These are phyloP conservation scores for Yamadazyma kanchanaburiensis DNA, from an alignment of 1,139 yeast genomes.

Conservation along the genomic window DNA sequence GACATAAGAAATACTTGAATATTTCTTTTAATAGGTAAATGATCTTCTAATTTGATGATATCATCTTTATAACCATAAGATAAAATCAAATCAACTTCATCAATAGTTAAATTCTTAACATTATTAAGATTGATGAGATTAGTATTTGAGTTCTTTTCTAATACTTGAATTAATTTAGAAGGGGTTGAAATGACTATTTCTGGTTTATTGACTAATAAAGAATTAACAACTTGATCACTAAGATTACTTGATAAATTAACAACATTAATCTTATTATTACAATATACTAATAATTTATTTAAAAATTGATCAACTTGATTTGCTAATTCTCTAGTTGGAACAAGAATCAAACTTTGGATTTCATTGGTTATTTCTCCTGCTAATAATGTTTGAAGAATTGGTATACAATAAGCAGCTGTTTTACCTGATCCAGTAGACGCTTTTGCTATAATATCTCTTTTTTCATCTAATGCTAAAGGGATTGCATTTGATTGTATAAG, in stretches of 20 bases:
- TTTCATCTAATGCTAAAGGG: slow-evolving; percentile 83
- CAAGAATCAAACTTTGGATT: slow-evolving; percentile 60
- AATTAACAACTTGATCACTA: slow-evolving; percentile 68
- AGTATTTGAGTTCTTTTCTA: slow-evolving; percentile 44
- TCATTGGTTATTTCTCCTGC: slow-evolving; percentile 24
- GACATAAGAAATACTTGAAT: slow-evolving; percentile 94
- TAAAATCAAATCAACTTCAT: slow-evolving; percentile 90
- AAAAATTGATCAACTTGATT: slow-evolving; percentile 77
- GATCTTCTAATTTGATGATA: slow-evolving; percentile 58
- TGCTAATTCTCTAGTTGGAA: slow-evolving; percentile 83
- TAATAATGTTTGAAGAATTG: slow-evolving; percentile 69
- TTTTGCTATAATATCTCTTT: slow-evolving; percentile 81
- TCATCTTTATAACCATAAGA: slow-evolving; percentile 93
- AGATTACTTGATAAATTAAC: slow-evolving; percentile 73
- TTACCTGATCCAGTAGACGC: slow-evolving; percentile 93
- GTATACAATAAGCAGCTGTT: slow-evolving; percentile 80
- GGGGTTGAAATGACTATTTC: slow-evolving; percentile 89
- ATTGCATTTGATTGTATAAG: slow-evolving; percentile 89
- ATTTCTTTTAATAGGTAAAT: slow-evolving; percentile 67
- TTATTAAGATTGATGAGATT: slow-evolving; percentile 41
- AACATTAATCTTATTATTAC: slow-evolving; percentile 63
- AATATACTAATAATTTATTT: slow-evolving; percentile 63
- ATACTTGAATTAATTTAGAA: slow-evolving; percentile 60
- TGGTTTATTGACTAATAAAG: slow-evolving; percentile 71
- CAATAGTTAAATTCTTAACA: slow-evolving; percentile 76